A percentile compares a stretch with the other conserved stretches of the same genome.
Conservation (phyloP, 1,284 basidiomycete genomes). For the Xerocomus cyaneibrunnescens region DNA sequence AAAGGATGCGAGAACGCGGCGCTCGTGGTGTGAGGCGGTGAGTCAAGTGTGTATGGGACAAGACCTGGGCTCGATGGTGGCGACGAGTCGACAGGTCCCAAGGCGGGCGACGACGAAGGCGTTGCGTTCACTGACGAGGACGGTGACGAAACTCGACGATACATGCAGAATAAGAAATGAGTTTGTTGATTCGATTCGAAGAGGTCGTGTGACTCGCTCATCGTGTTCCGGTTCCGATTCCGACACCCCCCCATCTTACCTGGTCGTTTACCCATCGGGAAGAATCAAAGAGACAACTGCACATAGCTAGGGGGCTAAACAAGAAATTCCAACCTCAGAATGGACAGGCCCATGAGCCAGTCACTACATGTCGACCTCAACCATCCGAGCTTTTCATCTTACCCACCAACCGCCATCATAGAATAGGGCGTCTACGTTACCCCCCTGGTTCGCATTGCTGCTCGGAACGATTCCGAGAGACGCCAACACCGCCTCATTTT, state of each 20-base stretch:
- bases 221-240: too few species aligned
- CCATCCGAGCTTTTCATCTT: too few species aligned
- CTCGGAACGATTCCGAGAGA: not conserved
- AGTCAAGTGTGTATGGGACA: conserved; percentile 19
- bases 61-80: conserved; percentile 29
- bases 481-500: not conserved
- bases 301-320: too few species aligned
- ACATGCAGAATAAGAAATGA: conserved; percentile 15
- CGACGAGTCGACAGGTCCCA: conserved; percentile 33
- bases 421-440: not conserved
- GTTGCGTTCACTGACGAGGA: conserved; percentile 19
- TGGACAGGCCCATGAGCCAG: too few species aligned
- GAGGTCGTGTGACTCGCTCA: conserved; percentile 16
- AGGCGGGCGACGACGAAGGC: conserved; percentile 32
- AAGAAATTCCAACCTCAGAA: too few species aligned
- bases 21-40: conserved; percentile 15
- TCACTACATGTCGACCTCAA: too few species aligned
- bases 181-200: not conserved
- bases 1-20: conserved; percentile 30
- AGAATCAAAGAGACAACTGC: not conserved
- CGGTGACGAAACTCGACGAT: conserved; percentile 5
- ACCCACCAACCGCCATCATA: conserved; percentile 2
- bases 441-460: not conserved
- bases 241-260: too few species aligned
- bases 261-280: too few species aligned